These are phyloP conservation scores for Penicillium italicum DNA, from an alignment of 2,329 filamentous ascomycete species.

Conservation along the genomic window DNA sequence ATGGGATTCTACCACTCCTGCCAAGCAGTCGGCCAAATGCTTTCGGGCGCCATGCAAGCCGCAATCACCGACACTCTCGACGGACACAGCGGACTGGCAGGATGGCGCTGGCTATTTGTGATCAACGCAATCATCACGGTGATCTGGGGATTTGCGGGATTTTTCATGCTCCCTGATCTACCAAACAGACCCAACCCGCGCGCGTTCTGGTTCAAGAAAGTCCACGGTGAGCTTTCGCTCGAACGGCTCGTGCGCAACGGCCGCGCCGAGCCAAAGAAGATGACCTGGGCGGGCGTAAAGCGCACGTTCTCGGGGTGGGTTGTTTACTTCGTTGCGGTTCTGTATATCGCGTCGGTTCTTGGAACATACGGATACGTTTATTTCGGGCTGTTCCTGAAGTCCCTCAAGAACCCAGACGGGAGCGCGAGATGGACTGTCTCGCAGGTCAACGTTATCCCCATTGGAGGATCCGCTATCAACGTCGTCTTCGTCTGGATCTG, in stretches of 20 bases:
- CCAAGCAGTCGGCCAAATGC: conserved; percentile 31
- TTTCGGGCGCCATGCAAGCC: conserved; percentile 31
- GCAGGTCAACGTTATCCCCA: conserved; percentile 50
- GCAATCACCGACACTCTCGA: conserved; percentile 33
- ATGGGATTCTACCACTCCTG: conserved; percentile 34
- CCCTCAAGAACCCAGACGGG: conserved; percentile 37
- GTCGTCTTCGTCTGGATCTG: conserved; percentile 54
- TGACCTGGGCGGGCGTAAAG: conserved; percentile 45
- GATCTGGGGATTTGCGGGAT: conserved; percentile 34
- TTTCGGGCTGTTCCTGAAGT: conserved; percentile 25
- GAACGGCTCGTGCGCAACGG: conserved; percentile 45
- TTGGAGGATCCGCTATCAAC: conserved; percentile 49
- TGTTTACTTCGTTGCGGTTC: conserved; percentile 45
- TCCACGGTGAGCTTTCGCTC: conserved; percentile 44
- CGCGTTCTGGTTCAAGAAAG: conserved; percentile 44
- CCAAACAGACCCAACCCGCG: conserved; percentile 33
- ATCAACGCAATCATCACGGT: conserved; percentile 40
- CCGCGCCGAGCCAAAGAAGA: conserved; percentile 46
- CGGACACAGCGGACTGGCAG: conserved; percentile 29
- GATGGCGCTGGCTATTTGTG: conserved; percentile 40
- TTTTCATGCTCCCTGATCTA: conserved; percentile 40
- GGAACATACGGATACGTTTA: conserved; percentile 46
- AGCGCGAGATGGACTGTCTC: conserved; percentile 43
- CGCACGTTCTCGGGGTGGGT: conserved; percentile 47
- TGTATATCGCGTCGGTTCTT: conserved; percentile 48